Base-by-base conservation (phyloP, 2,329 filamentous ascomycete genomes). In the Ophiostoma sp. region DNA sequence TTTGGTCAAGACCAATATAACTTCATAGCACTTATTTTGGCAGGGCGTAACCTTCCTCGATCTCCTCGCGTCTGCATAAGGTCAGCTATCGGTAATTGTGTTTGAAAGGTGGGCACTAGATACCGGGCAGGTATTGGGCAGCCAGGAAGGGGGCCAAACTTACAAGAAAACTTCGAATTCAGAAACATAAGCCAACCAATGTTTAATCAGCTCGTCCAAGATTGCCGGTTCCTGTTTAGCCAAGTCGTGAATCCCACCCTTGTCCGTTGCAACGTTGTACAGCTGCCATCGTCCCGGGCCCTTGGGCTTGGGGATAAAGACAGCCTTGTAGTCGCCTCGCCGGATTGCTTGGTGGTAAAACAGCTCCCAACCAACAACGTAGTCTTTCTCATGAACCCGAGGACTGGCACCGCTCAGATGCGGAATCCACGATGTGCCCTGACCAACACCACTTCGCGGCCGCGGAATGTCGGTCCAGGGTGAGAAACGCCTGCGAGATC, bases 231-330 rank as follows among this genome's bases (percentile, higher is more conserved):
- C 78, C 57, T 79, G 68, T 25, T 79, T 79, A 0, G 79, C 77
- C 7, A 83, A 78, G 66, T 84, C 82, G 74, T 82, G 79, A 2
- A 82, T 76, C 78, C 87, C 85, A 11, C 84, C 85, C 1, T 83
- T 83, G 76, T 86, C 85, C 28, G 77, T 78, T 4, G 77, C 78
- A 5, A 86, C 78, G 73, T 86, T 83, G 77, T 86, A 87, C 52
- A 87, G 78, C 76, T 87, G 83, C 85, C 85, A 87, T 64, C 81
- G 81, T 77, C 85, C 84, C 0, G 83, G 82, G 0, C 85, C 85
- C 73, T 84, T 85, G 12, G 82, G 17, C 76, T 83, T 83, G 3
- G 84, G 84, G 68, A 85, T 84, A 77, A 84, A 86, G 33, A 86
- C 80, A 61, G 80, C 80, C 78, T 82, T 81, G 80, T 80, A 82